Evolutionary conservation across 1,284 basidiomycete species (phyloP).

Genomic region (Rhodotorula sp.): DNA sequence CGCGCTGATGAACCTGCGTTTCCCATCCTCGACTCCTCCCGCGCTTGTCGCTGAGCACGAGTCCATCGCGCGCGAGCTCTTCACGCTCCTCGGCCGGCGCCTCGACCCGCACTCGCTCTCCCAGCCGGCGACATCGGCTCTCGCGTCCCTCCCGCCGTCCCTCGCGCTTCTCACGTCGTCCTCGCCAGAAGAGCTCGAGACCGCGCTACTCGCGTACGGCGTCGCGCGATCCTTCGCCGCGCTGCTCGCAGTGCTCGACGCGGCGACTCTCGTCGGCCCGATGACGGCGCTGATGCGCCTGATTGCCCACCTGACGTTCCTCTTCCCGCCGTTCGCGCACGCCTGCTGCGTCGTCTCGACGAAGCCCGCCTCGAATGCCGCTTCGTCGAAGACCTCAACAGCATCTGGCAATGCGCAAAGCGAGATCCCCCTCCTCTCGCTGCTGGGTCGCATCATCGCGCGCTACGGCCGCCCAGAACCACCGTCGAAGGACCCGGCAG

Average conservation of each 20-base stretch:
- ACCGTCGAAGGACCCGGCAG: neutral
- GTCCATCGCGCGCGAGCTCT: conserved; percentile 18
- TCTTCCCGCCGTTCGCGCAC: conserved; percentile 17
- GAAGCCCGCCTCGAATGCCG: too few species aligned
- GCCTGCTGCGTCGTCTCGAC: neutral
- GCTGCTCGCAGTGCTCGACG: conserved; percentile 22
- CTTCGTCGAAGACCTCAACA: neutral
- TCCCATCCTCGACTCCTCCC: conserved; percentile 3
- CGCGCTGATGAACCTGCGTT: conserved; percentile 32
- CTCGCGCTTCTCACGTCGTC: neutral
- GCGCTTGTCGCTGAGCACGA: conserved; percentile 18
- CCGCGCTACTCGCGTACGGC: conserved; percentile 7
- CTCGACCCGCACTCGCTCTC: neutral
- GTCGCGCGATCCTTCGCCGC: conserved; percentile 12
- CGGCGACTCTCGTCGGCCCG: conserved; percentile 21
- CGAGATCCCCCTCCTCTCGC: conserved; percentile 1
- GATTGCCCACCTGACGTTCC: conserved; percentile 23
- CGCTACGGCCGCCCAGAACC: conserved; percentile 27
- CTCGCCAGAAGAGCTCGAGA: neutral
- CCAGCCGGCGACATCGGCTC: neutral
- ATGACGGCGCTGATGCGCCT: conserved; percentile 29
- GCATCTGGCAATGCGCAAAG: too few species aligned
- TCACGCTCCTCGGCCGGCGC: conserved; percentile 25
- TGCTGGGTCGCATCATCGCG: conserved; percentile 25
- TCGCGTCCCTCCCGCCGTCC: neutral